Evolutionary conservation across 495 filamentous ascomycete genomes (phyloP), one percentile per base, ranked within the genome.

Genomic region (Penicillium pulvis): DNA sequence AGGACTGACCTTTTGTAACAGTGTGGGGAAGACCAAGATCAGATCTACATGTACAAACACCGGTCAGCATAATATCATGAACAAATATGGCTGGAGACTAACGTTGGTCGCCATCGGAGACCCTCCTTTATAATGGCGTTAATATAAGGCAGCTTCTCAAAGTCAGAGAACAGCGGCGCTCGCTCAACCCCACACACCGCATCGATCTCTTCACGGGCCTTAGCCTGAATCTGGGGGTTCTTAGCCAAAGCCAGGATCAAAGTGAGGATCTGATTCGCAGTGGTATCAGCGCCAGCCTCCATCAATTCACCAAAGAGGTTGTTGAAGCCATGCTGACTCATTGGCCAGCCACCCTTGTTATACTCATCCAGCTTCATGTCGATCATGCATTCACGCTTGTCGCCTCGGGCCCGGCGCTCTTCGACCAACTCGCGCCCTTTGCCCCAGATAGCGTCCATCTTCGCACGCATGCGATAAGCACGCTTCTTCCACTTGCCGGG

Each of bases 261-360:
- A 2, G 73, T 65, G 1, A 75, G 42, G 11, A 75, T 68, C 12
- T 75, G 49, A 1, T 61, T 57, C 14, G 69, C 60, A 6, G 73
- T 55, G 2, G 80, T 83, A 59, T 84, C 81, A 1, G 71, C 74
- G 8, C 80, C 81, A 4, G 75, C 80, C 67, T 83, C 75, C 61
- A 78, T 75, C 10, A 65, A 11, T 4, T 58, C 57, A 10, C 75
- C 77, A n/a, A 66, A 59, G 2, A 81, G 52, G 49, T 78, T 78
- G 23, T 67, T 45, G 2, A 75, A 11, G 2, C 33, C 43, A 26
- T 74, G 66, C 59, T 77, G 65, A 1, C 55, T 28, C 10, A 65
- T 63, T 8, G 77, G 56, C 33, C 33, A 35, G 3, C 56, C 56
- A n/a, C 64, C n/a, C 56, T 77, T 74, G 36, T 77, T 71, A 36